Conservation (phyloP, 164 flowering plant species). For the Sextonia rubra region DNA sequence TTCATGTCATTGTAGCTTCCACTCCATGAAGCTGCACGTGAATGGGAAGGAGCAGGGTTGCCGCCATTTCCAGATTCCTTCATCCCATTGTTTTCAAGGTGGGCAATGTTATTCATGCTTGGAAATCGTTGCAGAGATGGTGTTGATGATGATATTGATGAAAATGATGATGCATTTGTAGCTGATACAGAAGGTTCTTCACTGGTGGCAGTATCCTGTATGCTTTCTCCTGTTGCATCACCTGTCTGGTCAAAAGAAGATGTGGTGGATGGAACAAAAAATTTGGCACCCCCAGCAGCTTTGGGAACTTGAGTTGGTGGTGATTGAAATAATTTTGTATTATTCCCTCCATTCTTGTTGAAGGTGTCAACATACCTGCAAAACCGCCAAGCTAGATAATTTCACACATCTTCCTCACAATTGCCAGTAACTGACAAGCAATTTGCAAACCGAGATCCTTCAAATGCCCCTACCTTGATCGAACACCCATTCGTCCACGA, state of each 20-base stretch:
- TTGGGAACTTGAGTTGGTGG: conserved; percentile 61
- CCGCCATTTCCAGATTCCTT: conserved; percentile 13
- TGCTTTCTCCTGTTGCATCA: conserved; percentile 32
- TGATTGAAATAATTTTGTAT: conserved; percentile 60
- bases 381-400: conserved; percentile 8
- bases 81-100: conserved; percentile 12
- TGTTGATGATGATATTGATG: conserved; percentile 24
- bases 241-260: conserved; percentile 29
- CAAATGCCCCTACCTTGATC: conserved; percentile 60
- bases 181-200: conserved; percentile 34
- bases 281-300: conserved; percentile 45
- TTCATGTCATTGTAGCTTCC: conserved; percentile 43
- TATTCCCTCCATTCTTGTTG: conserved; percentile 66
- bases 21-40: conserved; percentile 89
- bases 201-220: conserved; percentile 24
- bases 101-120: conserved; percentile 60
- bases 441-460: no score
- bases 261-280: conserved; percentile 67
- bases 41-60: conserved; percentile 28
- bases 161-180: conserved; percentile 23
- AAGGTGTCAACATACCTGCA: conserved; percentile 97
- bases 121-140: conserved; percentile 54
- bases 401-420: no score
- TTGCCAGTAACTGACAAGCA: no score
- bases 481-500: conserved; percentile 80